A percentile compares a stretch with the other conserved stretches of the same genome.
These are phyloP conservation scores for Fraxinus quadrangulata DNA, from an alignment of 257 asterid genomes.

Conservation along the genomic window DNA sequence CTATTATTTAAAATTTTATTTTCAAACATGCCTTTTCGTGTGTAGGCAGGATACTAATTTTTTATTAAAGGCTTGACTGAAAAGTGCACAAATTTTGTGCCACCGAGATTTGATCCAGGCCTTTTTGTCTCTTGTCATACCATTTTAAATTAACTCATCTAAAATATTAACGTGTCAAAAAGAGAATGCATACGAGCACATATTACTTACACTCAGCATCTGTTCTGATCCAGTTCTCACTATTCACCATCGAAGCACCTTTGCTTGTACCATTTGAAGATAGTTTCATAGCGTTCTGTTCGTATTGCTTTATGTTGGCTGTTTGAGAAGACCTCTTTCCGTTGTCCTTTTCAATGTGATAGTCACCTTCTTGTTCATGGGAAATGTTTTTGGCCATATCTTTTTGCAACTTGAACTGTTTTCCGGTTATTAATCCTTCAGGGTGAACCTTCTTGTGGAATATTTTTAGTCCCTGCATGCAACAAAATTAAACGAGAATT, in stretches of 20 bases:
- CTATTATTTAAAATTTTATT: neutral
- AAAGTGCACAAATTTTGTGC: neutral
- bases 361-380: neutral
- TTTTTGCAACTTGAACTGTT: slow-evolving; percentile 15
- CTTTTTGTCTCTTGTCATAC: neutral
- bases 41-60: neutral
- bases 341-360: neutral
- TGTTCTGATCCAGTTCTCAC: slow-evolving; percentile 48
- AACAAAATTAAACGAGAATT: neutral
- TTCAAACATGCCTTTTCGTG: neutral
- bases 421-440: slow-evolving; percentile 18
- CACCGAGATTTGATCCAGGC: neutral
- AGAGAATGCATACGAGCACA: neutral
- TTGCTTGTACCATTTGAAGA: slow-evolving; percentile 5
- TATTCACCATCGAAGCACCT: slow-evolving; percentile 4
- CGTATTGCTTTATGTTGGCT: slow-evolving; percentile 19
- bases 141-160: neutral
- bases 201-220: slow-evolving; percentile 45
- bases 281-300: slow-evolving; percentile 10
- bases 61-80: neutral
- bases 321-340: slow-evolving; percentile 9
- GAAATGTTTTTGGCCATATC: slow-evolving; percentile 3
- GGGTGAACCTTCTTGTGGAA: slow-evolving; percentile 36
- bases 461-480: slow-evolving; percentile 32
- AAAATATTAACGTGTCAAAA: neutral